Percentiles rank a stretch among this genome's conserved stretches.
Evolutionary conservation across 257 asterid genomes (phyloP).

Genomic region (Oldenlandia corymbosa): DNA sequence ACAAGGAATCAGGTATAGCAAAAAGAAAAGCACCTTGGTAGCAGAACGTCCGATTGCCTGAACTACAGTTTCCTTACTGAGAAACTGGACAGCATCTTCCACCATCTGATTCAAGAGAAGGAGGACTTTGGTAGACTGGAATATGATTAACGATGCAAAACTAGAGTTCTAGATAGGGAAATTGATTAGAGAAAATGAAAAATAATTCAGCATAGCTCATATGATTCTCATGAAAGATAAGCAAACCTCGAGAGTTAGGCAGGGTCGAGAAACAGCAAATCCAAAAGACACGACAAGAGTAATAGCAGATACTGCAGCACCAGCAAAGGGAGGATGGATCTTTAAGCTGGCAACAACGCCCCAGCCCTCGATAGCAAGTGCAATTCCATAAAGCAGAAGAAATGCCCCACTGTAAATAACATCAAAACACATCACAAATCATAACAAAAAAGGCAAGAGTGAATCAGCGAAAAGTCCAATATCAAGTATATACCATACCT

Average conservation of each 20-base stretch:
- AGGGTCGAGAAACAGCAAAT: slow-evolving; percentile 96
- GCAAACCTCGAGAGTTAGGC: slow-evolving; percentile 94
- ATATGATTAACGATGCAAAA: neutral
- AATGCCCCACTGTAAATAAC: slow-evolving; percentile 71
- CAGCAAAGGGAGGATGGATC: slow-evolving; percentile 95
- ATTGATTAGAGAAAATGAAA: neutral
- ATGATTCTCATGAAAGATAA: slow-evolving; percentile 4
- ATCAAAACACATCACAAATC: neutral
- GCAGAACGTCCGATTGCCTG: slow-evolving; percentile 98
- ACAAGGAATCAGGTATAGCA: neutral
- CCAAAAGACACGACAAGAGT: slow-evolving; percentile 98
- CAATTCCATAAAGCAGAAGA: slow-evolving; percentile 91
- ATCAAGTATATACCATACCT: slow-evolving; percentile 39
- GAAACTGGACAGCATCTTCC: slow-evolving; percentile 99
- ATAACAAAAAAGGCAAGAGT: neutral
- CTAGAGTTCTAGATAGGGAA: neutral
- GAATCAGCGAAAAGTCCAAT: neutral
- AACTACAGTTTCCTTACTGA: slow-evolving; percentile 80
- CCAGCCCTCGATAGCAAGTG: slow-evolving; percentile 98
- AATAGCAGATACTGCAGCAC: slow-evolving; percentile 96
- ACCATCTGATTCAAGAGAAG: slow-evolving; percentile 55
- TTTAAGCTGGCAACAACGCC: slow-evolving; percentile 99
- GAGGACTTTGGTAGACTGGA: neutral
- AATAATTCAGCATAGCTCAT: neutral
- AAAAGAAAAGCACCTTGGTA: slow-evolving; percentile 62